phyloP scores from a whole-genome alignment of 164 flowering plant genomes.

The Aristolochia contorta region DNA sequence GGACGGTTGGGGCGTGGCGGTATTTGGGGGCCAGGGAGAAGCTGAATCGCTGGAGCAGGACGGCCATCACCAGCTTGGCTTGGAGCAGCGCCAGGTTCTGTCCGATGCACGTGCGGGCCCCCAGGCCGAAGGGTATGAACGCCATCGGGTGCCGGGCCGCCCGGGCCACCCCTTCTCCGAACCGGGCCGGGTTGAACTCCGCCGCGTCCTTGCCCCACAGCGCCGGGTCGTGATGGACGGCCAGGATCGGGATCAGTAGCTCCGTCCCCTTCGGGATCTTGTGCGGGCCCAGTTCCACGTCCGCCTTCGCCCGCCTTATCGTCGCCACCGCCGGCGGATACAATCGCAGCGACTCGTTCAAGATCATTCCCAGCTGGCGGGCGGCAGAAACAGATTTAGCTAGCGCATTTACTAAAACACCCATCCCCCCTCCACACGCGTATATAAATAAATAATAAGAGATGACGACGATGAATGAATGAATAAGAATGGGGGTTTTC shows the following conservation, averaged over 20 bases:
- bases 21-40: conserved; percentile 54
- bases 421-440: too few species aligned
- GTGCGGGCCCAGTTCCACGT: conserved; percentile 61
- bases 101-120: conserved; percentile 81
- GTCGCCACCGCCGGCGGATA: conserved; percentile 87
- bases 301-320: conserved; percentile 68
- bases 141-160: conserved; percentile 80
- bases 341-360: conserved; percentile 73
- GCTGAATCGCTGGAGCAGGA: conserved; percentile 57
- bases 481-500: too few species aligned
- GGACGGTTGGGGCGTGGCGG: conserved; percentile 81
- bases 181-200: conserved; percentile 84
- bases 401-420: too few species aligned
- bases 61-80: conserved; percentile 58
- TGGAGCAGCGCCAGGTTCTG: conserved; percentile 78
- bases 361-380: conserved; percentile 77
- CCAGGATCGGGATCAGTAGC: conserved; percentile 79
- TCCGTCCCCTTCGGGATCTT: conserved; percentile 77
- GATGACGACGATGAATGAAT: too few species aligned
- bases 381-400: too few species aligned
- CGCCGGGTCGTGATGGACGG: conserved; percentile 78
- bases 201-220: conserved; percentile 79
- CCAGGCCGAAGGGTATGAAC: conserved; percentile 89
- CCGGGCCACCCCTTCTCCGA: conserved; percentile 62
- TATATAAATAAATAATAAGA: too few species aligned